Percentiles rank a stretch among this genome's conserved stretches.
phyloP scores from a whole-genome alignment of 352 stramenopile genomes.

The Phytophthora macrochlamydospora region DNA sequence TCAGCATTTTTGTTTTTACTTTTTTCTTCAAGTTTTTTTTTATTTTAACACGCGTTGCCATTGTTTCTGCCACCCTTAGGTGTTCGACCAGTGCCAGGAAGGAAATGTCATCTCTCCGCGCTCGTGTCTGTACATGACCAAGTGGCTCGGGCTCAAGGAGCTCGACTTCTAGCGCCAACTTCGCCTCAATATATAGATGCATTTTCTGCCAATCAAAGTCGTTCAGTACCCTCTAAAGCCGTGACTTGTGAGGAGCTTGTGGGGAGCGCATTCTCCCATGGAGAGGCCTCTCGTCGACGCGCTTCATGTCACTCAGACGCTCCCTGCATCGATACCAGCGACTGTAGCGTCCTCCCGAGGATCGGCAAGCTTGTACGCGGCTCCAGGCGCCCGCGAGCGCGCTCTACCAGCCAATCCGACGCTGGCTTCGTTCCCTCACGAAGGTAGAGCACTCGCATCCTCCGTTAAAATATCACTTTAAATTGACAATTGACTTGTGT shows the following conservation, averaged over 20 bases:
- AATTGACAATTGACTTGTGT: not conserved
- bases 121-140: constrained; percentile 91
- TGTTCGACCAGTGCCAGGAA: constrained; percentile 91
- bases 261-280: constrained; percentile 7
- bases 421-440: constrained; percentile 27
- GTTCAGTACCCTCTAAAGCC: not conserved
- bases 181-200: constrained; percentile 10
- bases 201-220: constrained; percentile 22
- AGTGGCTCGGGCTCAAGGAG: constrained; percentile 91
- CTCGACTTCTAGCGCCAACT: constrained; percentile 67
- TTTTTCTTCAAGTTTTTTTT: constrained; percentile 3
- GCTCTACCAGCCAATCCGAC: constrained; percentile 18
- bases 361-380: constrained; percentile 12
- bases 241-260: not conserved
- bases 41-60: not conserved
- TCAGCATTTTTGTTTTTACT: constrained; percentile 13
- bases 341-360: constrained; percentile 20
- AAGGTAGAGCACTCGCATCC: constrained; percentile 22
- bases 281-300: constrained; percentile 28
- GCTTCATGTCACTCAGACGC: not conserved
- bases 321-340: not conserved
- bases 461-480: not conserved
- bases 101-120: constrained; percentile 91
- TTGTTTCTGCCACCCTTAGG: constrained; percentile 25
- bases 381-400: constrained; percentile 13